Conservation (phyloP, 2,329 filamentous ascomycete genomes). For the Scedosporium minutisporum region DNA sequence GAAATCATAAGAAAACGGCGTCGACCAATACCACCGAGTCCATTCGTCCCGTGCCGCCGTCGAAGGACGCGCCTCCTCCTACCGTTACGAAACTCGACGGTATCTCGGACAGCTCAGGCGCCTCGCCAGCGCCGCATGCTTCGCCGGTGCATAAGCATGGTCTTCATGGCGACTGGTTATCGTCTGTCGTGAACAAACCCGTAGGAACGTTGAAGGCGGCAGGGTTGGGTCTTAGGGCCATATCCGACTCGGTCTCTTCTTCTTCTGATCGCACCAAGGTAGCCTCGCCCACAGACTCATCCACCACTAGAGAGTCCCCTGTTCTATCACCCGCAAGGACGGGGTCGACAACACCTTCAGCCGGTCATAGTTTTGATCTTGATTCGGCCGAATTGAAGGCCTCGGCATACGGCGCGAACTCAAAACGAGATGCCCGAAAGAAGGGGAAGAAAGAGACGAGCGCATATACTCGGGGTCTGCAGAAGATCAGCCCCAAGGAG, state of each 20-base stretch:
- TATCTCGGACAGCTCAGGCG: conserved; percentile 24
- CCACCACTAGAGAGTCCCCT: conserved; percentile 38
- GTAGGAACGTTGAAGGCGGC: conserved; percentile 31
- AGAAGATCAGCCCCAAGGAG: conserved; percentile 71
- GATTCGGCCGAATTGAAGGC: conserved; percentile 59
- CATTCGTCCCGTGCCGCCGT: conserved; percentile 36
- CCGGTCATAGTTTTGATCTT: conserved; percentile 63
- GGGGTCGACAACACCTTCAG: conserved; percentile 62
- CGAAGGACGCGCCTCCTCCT: conserved; percentile 45
- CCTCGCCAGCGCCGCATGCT: conserved; percentile 33
- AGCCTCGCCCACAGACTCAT: conserved; percentile 38
- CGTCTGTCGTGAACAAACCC: conserved; percentile 39
- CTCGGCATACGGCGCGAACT: conserved; percentile 34
- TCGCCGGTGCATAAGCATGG: conserved; percentile 30
- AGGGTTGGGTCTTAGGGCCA: conserved; percentile 66
- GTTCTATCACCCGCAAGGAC: conserved; percentile 61
- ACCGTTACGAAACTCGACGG: conserved; percentile 53
- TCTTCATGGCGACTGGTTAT: conserved; percentile 47
- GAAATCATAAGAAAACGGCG: conserved; percentile 48
- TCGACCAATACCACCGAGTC: conserved; percentile 50
- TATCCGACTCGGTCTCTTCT: conserved; percentile 54
- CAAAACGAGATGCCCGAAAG: conserved; percentile 35
- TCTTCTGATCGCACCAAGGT: conserved; percentile 33
- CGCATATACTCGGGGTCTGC: conserved; percentile 78
- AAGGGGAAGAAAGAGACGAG: conserved; percentile 92